These are phyloP conservation scores for Rutidosis leptorrhynchoides DNA, from an alignment of 129 eudicot species.

Conservation along the genomic window DNA sequence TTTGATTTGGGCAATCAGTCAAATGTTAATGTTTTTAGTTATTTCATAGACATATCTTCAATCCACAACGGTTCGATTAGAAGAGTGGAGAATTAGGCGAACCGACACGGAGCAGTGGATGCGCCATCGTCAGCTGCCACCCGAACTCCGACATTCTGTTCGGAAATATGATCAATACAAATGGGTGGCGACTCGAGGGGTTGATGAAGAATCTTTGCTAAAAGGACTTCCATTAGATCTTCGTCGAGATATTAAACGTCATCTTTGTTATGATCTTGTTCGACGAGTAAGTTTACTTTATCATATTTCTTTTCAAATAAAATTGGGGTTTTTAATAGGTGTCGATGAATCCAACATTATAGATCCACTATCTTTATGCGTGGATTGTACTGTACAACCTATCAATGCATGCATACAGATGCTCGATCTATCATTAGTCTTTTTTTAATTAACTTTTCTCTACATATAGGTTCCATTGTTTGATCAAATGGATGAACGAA, in stretches of 20 bases:
- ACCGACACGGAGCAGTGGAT: constrained; percentile 93
- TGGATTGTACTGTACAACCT: too few relatives aligned
- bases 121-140: constrained; percentile 89
- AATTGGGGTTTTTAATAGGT: too few relatives aligned
- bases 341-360: too few relatives aligned
- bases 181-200: constrained; percentile 91
- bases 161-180: constrained; percentile 81
- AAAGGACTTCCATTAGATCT: constrained; percentile 79
- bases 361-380: too few relatives aligned
- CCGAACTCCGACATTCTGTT: constrained; percentile 62
- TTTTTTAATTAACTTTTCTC: background rate
- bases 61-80: constrained; percentile 80
- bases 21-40: background rate
- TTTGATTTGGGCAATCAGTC: background rate
- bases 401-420: too few relatives aligned
- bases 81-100: constrained; percentile 88
- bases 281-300: constrained; percentile 54
- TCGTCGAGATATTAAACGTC: constrained; percentile 75
- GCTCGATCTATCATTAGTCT: too few relatives aligned
- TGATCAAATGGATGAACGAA: constrained; percentile 64
- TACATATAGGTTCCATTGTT: constrained; percentile 46
- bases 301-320: background rate
- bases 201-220: constrained; percentile 72
- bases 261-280: constrained; percentile 78
- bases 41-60: constrained; percentile 65